Conservation (phyloP, 257 asterid species). For the Penstemon newberryi region DNA sequence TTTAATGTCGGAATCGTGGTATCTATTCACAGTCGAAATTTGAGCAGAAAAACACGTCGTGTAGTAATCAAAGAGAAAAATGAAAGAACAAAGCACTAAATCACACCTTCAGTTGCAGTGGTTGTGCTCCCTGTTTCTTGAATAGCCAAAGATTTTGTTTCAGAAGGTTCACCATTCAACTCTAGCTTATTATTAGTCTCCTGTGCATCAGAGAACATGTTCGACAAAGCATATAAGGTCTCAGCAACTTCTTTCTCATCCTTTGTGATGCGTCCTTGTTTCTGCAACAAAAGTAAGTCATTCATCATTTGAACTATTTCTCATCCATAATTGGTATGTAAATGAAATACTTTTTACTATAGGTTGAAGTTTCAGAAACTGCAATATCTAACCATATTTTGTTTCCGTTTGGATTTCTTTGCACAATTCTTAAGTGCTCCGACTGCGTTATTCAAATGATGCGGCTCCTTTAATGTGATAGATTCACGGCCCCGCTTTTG, state of each 20-base stretch:
- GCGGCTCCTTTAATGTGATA: conserved; percentile 42
- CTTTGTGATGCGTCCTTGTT: conserved; percentile 47
- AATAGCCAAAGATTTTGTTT: conserved; percentile 38
- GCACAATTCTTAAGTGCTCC: conserved; percentile 34
- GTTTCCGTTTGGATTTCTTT: conserved; percentile 49
- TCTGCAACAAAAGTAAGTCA: conserved; percentile 31
- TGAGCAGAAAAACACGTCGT: background rate
- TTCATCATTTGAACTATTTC: background rate
- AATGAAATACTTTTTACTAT: no score
- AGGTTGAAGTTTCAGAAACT: conserved; percentile 17
- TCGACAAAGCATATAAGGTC: conserved; percentile 69
- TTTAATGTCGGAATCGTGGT: conserved; percentile 17
- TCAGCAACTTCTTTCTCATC: conserved; percentile 95
- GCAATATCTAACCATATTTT: conserved; percentile 40
- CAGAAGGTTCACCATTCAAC: conserved; percentile 32
- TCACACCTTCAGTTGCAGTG: conserved; percentile 42
- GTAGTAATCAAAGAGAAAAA: conserved; percentile 1
- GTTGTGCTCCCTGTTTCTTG: conserved; percentile 32
- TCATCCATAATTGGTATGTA: background rate
- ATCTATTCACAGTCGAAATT: conserved; percentile 29
- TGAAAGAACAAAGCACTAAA: background rate
- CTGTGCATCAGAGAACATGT: conserved; percentile 42
- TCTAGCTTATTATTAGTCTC: conserved; percentile 26
- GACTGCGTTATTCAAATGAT: conserved; percentile 35
- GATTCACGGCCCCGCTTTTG: conserved; percentile 59